Evolutionary conservation across 257 asterid species (phyloP).

Genomic region (Ajuga chamaepitys): DNA sequence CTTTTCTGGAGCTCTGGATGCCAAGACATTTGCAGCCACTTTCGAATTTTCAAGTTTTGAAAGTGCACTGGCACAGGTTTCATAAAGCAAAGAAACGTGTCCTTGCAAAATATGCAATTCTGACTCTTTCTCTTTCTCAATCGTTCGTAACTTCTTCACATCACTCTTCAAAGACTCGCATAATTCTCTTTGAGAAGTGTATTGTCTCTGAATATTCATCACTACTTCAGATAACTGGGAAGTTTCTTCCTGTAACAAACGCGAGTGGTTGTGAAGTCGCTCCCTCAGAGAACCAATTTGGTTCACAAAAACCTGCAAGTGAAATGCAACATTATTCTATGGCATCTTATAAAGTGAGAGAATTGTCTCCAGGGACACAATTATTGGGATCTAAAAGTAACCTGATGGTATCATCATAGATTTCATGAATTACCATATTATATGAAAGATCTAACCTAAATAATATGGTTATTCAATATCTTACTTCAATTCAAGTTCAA

Average conservation of each 20-base stretch:
- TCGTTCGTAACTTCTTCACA: slow-evolving; percentile 35
- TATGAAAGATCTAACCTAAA: slow-evolving; percentile 6
- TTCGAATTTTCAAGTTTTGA: slow-evolving; percentile 58
- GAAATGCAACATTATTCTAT: slow-evolving; percentile 18
- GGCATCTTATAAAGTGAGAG: slow-evolving; percentile 11
- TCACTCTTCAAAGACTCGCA: slow-evolving; percentile 48
- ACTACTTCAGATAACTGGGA: slow-evolving; percentile 44
- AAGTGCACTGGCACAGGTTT: slow-evolving; percentile 52
- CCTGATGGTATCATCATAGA: not conserved
- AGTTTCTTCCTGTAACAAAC: slow-evolving; percentile 50
- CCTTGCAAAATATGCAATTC: slow-evolving; percentile 45
- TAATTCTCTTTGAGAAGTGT: slow-evolving; percentile 43
- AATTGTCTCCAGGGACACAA: slow-evolving; percentile 8
- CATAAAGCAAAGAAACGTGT: slow-evolving; percentile 45
- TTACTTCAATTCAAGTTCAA: not conserved
- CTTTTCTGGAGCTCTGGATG: slow-evolving; percentile 29
- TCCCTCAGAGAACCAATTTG: slow-evolving; percentile 56
- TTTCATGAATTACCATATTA: not conserved
- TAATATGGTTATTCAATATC: not conserved
- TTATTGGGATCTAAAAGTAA: not conserved
- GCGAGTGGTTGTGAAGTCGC: slow-evolving; percentile 47
- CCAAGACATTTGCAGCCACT: slow-evolving; percentile 30
- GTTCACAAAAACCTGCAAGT: slow-evolving; percentile 45
- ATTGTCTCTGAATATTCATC: slow-evolving; percentile 37
- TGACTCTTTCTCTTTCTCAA: slow-evolving; percentile 57